These are phyloP conservation scores for Trichodelitschia bisporula DNA, from an alignment of 495 filamentous ascomycete species.

Conservation along the genomic window DNA sequence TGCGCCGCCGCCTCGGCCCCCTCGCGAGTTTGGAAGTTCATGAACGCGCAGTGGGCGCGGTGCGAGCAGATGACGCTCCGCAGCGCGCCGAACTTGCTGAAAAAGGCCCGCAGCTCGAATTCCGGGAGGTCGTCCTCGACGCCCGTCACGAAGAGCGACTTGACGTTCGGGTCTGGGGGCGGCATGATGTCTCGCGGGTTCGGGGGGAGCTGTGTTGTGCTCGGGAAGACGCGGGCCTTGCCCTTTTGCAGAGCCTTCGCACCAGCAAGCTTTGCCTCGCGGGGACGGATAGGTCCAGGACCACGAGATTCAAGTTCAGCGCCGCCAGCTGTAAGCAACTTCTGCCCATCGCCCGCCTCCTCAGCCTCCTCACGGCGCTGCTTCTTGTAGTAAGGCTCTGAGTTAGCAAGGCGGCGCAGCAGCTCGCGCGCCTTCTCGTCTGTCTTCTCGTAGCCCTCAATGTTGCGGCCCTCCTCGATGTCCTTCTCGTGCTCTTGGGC, in stretches of 20 bases:
- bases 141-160: slow-evolving; percentile 79
- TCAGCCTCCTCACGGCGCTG: slow-evolving; percentile 39
- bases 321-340: slow-evolving; percentile 15
- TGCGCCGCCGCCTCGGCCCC: slow-evolving; percentile 64
- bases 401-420: slow-evolving; percentile 59
- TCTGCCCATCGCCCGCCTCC: slow-evolving; percentile 19
- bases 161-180: slow-evolving; percentile 59
- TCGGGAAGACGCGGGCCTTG: slow-evolving; percentile 32
- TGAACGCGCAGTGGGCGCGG: slow-evolving; percentile 85
- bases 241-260: slow-evolving; percentile 16
- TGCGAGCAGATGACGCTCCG: slow-evolving; percentile 85
- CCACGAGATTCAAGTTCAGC: too few relatives aligned
- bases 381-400: slow-evolving; percentile 83
- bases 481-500: slow-evolving; percentile 91
- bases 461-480: slow-evolving; percentile 62
- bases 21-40: slow-evolving; percentile 70
- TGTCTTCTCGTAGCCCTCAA: slow-evolving; percentile 82
- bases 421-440: slow-evolving; percentile 89
- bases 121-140: slow-evolving; percentile 93
- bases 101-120: slow-evolving; percentile 71
- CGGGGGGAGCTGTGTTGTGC: slow-evolving; percentile 49
- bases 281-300: slow-evolving; percentile 17
- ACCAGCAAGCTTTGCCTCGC: slow-evolving; percentile 20
- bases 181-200: slow-evolving; percentile 62
- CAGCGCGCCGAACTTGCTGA: slow-evolving; percentile 63